phyloP scores from a whole-genome alignment of 208 protist genomes.

The Acanthamoeba castellanii region DNA sequence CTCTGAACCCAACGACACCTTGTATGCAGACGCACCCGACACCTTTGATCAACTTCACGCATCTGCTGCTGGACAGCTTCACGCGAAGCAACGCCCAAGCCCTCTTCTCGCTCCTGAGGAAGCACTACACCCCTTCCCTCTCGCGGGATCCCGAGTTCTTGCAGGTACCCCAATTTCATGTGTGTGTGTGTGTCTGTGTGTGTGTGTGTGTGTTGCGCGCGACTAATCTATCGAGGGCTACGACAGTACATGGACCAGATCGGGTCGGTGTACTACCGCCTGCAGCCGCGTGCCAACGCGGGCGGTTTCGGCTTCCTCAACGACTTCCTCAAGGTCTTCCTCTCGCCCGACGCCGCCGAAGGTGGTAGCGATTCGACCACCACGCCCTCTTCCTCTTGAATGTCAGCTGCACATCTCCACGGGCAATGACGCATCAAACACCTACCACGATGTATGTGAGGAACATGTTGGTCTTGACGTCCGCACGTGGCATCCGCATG shows the following conservation, averaged over 20 bases:
- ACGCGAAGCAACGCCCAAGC: neutral
- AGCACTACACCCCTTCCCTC: slow-evolving; percentile 1
- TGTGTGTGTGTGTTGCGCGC: neutral
- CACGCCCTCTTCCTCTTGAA: neutral
- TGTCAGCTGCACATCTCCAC: too few species aligned
- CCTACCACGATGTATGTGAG: too few species aligned
- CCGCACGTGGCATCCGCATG: too few species aligned
- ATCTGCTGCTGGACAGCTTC: slow-evolving; percentile 35
- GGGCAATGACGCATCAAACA: too few species aligned
- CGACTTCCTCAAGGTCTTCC: slow-evolving; percentile 52
- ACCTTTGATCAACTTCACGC: slow-evolving; percentile 16
- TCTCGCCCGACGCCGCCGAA: neutral
- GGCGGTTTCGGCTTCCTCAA: slow-evolving; percentile 39
- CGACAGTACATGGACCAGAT: slow-evolving; percentile 38
- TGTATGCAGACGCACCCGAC: neutral
- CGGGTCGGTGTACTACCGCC: slow-evolving; percentile 24
- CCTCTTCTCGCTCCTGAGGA: neutral
- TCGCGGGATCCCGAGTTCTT: slow-evolving; percentile 11
- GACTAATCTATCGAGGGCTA: neutral
- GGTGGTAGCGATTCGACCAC: neutral
- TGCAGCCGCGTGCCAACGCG: neutral
- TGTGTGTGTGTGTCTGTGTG: neutral
- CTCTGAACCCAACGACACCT: neutral
- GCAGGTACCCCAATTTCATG: neutral
- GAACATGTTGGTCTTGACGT: too few species aligned